Conservation (phyloP, 1,284 basidiomycete genomes). For the Sporisorium iseilematis-ciliati region DNA sequence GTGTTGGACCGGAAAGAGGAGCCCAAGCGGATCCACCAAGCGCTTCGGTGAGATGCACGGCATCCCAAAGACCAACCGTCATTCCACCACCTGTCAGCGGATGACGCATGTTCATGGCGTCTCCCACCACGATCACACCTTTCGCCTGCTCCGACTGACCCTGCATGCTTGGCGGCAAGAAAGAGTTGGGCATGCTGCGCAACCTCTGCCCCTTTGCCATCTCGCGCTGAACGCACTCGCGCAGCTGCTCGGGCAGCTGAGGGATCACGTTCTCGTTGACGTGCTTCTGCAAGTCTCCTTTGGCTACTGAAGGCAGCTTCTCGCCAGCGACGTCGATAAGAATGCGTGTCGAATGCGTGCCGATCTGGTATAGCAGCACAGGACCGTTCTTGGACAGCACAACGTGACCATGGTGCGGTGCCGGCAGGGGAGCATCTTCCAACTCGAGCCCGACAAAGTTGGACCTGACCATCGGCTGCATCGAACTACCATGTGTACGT, state of each 20-base stretch:
- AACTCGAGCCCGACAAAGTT: conserved; percentile 87
- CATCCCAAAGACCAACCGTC: conserved; percentile 69
- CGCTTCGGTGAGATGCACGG: conserved; percentile 62
- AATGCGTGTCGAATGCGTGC: conserved; percentile 82
- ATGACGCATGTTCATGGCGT: conserved; percentile 99
- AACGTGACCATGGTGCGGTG: conserved; percentile 88
- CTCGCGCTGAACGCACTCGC: conserved; percentile 49
- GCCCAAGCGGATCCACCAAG: conserved; percentile 61
- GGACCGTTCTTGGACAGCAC: conserved; percentile 80
- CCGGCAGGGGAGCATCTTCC: conserved; percentile 80
- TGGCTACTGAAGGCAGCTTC: conserved; percentile 80
- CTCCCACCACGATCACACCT: conserved; percentile 89
- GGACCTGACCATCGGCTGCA: conserved; percentile 75
- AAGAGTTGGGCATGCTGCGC: conserved; percentile 94
- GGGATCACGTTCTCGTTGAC: conserved; percentile 61
- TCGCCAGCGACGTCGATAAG: conserved; percentile 86
- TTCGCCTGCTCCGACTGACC: conserved; percentile 74
- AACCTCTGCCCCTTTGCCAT: conserved; percentile 59
- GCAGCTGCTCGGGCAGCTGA: conserved; percentile 62
- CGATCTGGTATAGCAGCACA: conserved; percentile 90
- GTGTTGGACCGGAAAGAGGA: conserved; percentile 29
- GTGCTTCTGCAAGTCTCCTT: conserved; percentile 73
- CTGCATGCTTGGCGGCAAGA: conserved; percentile 87
- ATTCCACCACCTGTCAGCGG: conserved; percentile 86
- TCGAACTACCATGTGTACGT: conserved; percentile 71